Evolutionary conservation across 2,329 filamentous ascomycete species (phyloP).

Genomic region (Neurospora sp.): DNA sequence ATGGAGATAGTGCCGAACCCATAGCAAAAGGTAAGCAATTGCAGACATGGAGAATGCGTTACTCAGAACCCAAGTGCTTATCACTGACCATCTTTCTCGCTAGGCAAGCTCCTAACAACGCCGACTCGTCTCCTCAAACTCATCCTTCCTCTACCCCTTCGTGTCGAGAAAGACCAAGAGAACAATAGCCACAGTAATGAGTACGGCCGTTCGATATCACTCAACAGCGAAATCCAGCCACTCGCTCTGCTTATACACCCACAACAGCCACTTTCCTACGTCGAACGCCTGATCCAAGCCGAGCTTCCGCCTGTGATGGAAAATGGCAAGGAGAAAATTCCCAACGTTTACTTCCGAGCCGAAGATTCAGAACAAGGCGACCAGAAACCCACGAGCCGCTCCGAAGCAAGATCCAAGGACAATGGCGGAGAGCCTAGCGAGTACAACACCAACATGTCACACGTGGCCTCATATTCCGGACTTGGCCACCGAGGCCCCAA

Average conservation of each 20-base stretch:
- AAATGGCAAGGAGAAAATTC: slow-evolving; percentile 58
- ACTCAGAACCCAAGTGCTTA: neutral
- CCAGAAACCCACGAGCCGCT: slow-evolving; percentile 23
- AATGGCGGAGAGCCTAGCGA: slow-evolving; percentile 15
- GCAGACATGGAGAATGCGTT: neutral
- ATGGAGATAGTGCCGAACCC: slow-evolving; percentile 16
- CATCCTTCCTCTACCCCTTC: slow-evolving; percentile 57
- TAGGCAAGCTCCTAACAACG: slow-evolving; percentile 69
- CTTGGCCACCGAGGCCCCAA: slow-evolving; percentile 50
- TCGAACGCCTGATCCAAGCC: slow-evolving; percentile 80
- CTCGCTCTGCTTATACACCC: slow-evolving; percentile 80
- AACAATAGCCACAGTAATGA: slow-evolving; percentile 23
- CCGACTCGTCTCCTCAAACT: slow-evolving; percentile 73
- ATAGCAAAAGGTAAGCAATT: slow-evolving; percentile 23
- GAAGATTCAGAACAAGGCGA: slow-evolving; percentile 61
- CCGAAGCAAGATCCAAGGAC: slow-evolving; percentile 23
- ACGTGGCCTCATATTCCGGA: slow-evolving; percentile 63
- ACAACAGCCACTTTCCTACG: slow-evolving; percentile 82
- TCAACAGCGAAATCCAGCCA: slow-evolving; percentile 55
- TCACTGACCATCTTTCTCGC: neutral
- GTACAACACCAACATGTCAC: slow-evolving; percentile 10
- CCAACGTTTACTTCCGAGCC: slow-evolving; percentile 69
- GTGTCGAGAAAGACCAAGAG: slow-evolving; percentile 29
- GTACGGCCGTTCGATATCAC: slow-evolving; percentile 25
- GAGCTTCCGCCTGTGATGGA: slow-evolving; percentile 65